These are phyloP conservation scores for Gliomastix tumulicola DNA, from an alignment of 2,329 filamentous ascomycete species.

Conservation along the genomic window DNA sequence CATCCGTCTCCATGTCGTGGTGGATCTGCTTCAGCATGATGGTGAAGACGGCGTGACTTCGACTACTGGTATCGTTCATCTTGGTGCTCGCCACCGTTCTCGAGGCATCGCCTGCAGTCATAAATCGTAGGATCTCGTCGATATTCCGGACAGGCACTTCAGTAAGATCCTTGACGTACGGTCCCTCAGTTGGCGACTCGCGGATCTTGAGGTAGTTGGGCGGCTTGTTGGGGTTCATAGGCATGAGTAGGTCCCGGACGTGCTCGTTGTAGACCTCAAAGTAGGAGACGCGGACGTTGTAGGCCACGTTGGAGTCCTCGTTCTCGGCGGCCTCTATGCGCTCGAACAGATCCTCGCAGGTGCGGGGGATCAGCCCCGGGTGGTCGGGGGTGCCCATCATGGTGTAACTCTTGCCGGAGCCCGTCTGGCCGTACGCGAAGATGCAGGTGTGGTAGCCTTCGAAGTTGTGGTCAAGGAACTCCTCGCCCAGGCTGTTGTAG, in stretches of 20 bases:
- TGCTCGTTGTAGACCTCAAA: constrained; percentile 99
- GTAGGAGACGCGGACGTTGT: constrained; percentile 95
- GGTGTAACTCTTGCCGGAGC: constrained; percentile 95
- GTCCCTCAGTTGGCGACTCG: constrained; percentile 89
- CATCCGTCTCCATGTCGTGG: constrained; percentile 93
- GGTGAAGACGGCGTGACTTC: constrained; percentile 95
- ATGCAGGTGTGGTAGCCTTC: constrained; percentile 99
- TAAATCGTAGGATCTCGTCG: constrained; percentile 79
- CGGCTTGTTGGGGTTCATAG: constrained; percentile 60
- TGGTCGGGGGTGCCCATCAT: constrained; percentile 89
- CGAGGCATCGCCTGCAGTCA: constrained; percentile 83
- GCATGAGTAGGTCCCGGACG: constrained; percentile 85
- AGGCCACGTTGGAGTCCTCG: constrained; percentile 85
- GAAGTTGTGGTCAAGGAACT: constrained; percentile 98
- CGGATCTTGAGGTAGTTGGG: constrained; percentile 95
- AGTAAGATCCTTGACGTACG: constrained; percentile 93
- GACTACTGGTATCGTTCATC: constrained; percentile 98
- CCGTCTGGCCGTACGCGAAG: constrained; percentile 96
- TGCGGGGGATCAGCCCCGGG: constrained; percentile 87
- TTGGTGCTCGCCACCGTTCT: constrained; percentile 90
- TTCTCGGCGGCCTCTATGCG: constrained; percentile 73
- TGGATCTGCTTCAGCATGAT: constrained; percentile 98
- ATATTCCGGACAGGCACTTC: constrained; percentile 88
- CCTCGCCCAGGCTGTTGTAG: constrained; percentile 88
- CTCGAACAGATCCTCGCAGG: constrained; percentile 93